A percentile compares a stretch with the other conserved stretches of the same genome.
phyloP scores from a whole-genome alignment of 805 yeast genomes.

The Spathaspora boniae region DNA sequence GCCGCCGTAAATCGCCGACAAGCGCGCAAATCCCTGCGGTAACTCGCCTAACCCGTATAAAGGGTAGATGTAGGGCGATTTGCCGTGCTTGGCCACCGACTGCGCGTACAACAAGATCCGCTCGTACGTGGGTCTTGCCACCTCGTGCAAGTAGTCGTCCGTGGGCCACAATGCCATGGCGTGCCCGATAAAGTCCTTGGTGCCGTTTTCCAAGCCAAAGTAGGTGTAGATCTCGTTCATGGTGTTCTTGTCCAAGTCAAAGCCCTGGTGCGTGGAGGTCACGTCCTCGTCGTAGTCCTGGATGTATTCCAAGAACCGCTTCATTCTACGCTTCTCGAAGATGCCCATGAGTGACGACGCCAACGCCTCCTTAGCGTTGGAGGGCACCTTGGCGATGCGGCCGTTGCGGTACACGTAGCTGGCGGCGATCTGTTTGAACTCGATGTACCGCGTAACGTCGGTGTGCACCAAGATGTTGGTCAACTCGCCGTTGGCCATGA shows the following conservation, averaged over 20 bases:
- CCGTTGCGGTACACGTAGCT: slow-evolving; percentile 90
- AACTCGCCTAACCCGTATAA: slow-evolving; percentile 94
- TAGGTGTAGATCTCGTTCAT: slow-evolving; percentile 89
- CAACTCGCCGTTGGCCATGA: slow-evolving; percentile 97
- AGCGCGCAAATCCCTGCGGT: slow-evolving; percentile 98
- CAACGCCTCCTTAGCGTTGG: slow-evolving; percentile 88
- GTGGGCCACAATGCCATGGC: slow-evolving; percentile 97
- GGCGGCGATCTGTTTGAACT: slow-evolving; percentile 95
- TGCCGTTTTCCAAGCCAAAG: slow-evolving; percentile 87
- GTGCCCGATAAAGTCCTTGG: slow-evolving; percentile 95
- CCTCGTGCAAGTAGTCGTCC: slow-evolving; percentile 82
- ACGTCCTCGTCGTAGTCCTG: slow-evolving; percentile 78
- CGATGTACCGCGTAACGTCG: slow-evolving; percentile 92
- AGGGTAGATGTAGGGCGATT: slow-evolving; percentile 94
- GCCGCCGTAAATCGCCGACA: slow-evolving; percentile 97
- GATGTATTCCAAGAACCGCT: slow-evolving; percentile 84
- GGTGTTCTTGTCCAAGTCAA: slow-evolving; percentile 80
- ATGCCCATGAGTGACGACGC: slow-evolving; percentile 91
- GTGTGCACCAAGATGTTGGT: slow-evolving; percentile 94
- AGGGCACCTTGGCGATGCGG: slow-evolving; percentile 89
- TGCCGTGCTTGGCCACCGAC: slow-evolving; percentile 92
- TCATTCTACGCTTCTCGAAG: slow-evolving; percentile 94
- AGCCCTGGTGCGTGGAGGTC: slow-evolving; percentile 75
- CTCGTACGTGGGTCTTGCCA: slow-evolving; percentile 89
- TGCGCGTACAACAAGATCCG: slow-evolving; percentile 81